phyloP scores from a whole-genome alignment of 2,329 filamentous ascomycete species.

The Fusarium nematophilum region DNA sequence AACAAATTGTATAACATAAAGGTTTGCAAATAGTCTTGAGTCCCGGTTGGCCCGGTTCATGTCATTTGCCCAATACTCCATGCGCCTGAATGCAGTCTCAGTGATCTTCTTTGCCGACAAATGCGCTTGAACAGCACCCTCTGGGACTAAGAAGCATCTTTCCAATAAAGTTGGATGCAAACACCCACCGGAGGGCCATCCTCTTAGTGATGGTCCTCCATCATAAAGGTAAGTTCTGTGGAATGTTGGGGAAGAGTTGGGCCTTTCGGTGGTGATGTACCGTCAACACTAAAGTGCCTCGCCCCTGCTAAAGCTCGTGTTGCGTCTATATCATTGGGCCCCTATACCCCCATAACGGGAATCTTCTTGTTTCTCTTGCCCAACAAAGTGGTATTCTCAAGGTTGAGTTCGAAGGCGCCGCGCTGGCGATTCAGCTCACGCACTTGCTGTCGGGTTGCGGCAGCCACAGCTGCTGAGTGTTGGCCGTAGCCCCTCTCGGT shows the following conservation, averaged over 20 bases:
- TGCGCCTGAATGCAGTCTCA: slow-evolving; percentile 41
- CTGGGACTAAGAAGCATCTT: no score
- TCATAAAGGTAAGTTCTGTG: slow-evolving; percentile 29
- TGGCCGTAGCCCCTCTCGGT: slow-evolving; percentile 82
- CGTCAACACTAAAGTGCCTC: slow-evolving; percentile 27
- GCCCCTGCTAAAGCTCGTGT: slow-evolving; percentile 5
- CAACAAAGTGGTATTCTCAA: slow-evolving; percentile 90
- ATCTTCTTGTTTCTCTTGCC: slow-evolving; percentile 74
- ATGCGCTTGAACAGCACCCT: no score
- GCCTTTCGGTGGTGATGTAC: slow-evolving; percentile 19
- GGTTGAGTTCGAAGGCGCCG: slow-evolving; percentile 89
- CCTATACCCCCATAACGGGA: slow-evolving; percentile 56
- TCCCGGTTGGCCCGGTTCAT: slow-evolving; percentile 27
- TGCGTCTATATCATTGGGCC: slow-evolving; percentile 23
- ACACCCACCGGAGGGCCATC: slow-evolving; percentile 7
- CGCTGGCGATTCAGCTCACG: slow-evolving; percentile 73
- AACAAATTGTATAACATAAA: slow-evolving; percentile 40
- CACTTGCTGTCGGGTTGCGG: slow-evolving; percentile 85
- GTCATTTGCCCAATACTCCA: slow-evolving; percentile 41
- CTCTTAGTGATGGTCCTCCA: slow-evolving; percentile 28
- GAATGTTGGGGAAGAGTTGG: slow-evolving; percentile 21
- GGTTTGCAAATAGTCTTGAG: slow-evolving; percentile 31
- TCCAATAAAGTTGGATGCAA: slow-evolving; percentile 24
- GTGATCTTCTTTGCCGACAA: slow-evolving; percentile 15
- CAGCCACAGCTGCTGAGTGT: slow-evolving; percentile 85